Base-by-base conservation (phyloP, 768 basidiomycete species). In the Lentinula edodes region DNA sequence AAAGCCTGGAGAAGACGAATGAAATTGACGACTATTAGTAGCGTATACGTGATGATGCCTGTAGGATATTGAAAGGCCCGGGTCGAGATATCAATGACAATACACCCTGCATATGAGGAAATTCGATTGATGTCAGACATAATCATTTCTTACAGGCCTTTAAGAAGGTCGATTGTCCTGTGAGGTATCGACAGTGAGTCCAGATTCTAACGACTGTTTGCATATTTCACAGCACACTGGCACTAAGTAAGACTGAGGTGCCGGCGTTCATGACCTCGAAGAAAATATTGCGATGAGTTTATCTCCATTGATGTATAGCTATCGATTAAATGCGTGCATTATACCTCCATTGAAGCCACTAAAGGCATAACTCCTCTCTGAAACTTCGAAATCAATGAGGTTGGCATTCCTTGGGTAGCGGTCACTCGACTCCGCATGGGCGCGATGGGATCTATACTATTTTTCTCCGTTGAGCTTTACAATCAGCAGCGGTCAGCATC, bases 161-260 rank as follows among this genome's bases (percentile, higher is more conserved):
- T 91, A 8, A 84, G 68, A 58, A 86, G 77, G 67, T 94, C 91
- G 55, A 93, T 77, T 8, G 72, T 65, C 75, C 93, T 86, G 74
- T 93, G 92, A 6, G 76, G 46, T 48, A 89, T 73, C 0, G 87
- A 89, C 56, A 94, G 84, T 28, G 28, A 28, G 28, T 28, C 28
- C 28, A 28, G 28, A 28, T 1, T 7, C 91, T 91, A 23, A 83
- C 67, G 42, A 89, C 86, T 64, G 76, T 63, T 82, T 81, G 72
- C 81, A 88, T 50, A 93, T 92, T 68, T 92, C 89, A 70, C 80
- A 84, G 66, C 88, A 93, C 23, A 23, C n/a, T n/a, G n/a, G n/a
- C n/a, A n/a, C 70, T 93, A 91, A 0, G 91, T 76, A 38, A 78
- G 66, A 42, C 92, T 78, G 16, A 90, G 66, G 23, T 23, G 23